Evolutionary conservation across 1,284 basidiomycete genomes (phyloP).

Genomic region (Melampsora americana): DNA sequence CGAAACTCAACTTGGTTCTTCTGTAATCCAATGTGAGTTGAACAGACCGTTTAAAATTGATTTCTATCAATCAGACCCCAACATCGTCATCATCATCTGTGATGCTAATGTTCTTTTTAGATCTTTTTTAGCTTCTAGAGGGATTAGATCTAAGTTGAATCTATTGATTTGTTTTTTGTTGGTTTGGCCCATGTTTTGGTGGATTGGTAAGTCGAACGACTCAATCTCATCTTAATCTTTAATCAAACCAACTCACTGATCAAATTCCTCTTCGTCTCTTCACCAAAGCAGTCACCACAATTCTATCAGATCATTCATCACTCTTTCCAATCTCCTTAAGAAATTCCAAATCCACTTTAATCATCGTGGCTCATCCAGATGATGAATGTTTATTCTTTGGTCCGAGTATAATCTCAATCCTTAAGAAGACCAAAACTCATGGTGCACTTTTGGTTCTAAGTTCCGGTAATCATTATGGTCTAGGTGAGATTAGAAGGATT

Average conservation of each 20-base stretch:
- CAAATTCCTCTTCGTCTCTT: neutral
- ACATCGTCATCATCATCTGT: no score
- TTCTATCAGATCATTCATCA: slow-evolving; percentile 23
- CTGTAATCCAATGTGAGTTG: neutral
- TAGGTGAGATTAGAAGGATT: slow-evolving; percentile 64
- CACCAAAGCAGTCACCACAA: neutral
- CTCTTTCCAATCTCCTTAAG: slow-evolving; percentile 32
- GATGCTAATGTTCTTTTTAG: neutral
- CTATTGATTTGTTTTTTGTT: slow-evolving; percentile 5
- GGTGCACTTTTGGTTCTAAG: slow-evolving; percentile 39
- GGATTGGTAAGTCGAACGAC: slow-evolving; percentile 9
- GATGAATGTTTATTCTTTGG: slow-evolving; percentile 91
- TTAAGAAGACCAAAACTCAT: slow-evolving; percentile 10
- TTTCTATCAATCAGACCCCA: no score
- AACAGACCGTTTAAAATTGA: neutral
- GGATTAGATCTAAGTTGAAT: slow-evolving; percentile 13
- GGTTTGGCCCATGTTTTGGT: slow-evolving; percentile 28
- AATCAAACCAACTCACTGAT: neutral
- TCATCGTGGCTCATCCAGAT: slow-evolving; percentile 83
- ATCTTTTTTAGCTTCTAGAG: slow-evolving; percentile 13
- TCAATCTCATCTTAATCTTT: neutral
- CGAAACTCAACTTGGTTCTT: neutral
- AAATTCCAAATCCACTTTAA: slow-evolving; percentile 56
- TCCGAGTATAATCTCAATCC: slow-evolving; percentile 62
- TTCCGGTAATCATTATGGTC: slow-evolving; percentile 71